A percentile compares a stretch with the other conserved stretches of the same genome.
Evolutionary conservation across 495 filamentous ascomycete species (phyloP).

Genomic region (Pseudomonodictys pantanalensis): DNA sequence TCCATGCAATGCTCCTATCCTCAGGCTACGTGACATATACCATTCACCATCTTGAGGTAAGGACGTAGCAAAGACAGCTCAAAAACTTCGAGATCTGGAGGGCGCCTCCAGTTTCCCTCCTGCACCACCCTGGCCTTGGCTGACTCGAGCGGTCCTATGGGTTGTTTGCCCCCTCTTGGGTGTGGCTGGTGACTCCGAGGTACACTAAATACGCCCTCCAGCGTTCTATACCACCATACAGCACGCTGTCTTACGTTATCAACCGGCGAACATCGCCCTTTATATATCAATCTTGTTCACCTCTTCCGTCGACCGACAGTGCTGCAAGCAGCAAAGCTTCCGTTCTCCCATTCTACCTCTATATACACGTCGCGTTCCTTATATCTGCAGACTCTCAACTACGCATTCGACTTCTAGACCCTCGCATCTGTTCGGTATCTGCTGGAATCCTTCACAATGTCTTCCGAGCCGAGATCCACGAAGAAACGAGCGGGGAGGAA

Average conservation of each 20-base stretch:
- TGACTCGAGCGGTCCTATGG: neutral
- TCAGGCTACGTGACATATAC: too few relatives aligned
- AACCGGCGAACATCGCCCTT: neutral
- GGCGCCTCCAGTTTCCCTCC: neutral
- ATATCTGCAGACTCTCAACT: neutral
- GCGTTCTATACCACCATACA: neutral
- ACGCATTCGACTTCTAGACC: too few relatives aligned
- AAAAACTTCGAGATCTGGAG: too few relatives aligned
- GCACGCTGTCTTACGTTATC: neutral
- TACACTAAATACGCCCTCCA: neutral
- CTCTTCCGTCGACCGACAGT: neutral
- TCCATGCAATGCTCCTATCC: too few relatives aligned
- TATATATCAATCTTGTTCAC: neutral
- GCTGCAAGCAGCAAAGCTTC: neutral
- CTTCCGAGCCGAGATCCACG: slow-evolving; percentile 12
- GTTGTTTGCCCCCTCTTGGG: neutral
- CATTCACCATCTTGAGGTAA: neutral
- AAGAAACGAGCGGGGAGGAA: slow-evolving; percentile 29
- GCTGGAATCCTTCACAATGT: neutral
- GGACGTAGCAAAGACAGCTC: neutral
- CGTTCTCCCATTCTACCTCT: neutral
- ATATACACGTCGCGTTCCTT: neutral
- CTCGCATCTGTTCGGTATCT: neutral
- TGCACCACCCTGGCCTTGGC: neutral
- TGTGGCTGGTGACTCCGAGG: neutral